Base-by-base conservation (phyloP, 2,329 filamentous ascomycete species). In the Monosporascus sp. region DNA sequence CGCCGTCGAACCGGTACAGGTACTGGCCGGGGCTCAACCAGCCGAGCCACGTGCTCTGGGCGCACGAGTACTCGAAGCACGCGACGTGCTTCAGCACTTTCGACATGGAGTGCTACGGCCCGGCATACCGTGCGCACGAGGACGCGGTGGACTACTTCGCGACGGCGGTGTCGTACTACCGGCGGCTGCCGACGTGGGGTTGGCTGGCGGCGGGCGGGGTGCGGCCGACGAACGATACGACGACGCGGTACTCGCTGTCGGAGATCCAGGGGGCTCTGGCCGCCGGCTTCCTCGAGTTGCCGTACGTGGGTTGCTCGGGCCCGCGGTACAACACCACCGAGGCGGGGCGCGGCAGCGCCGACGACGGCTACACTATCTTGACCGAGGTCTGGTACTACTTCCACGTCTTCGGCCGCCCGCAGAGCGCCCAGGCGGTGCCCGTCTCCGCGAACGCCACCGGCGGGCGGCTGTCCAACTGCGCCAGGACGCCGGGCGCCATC, bases 311-410 rank as follows among this genome's bases (percentile, higher is more conserved):
- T 5, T 88, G 84, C 71, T 72, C 74, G 0, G 85, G 84, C 0
- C 79, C 82, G 8, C 65, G 74, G 22, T 87, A 77, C 67, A 87
- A 87, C 64, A 72, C 77, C 58, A 87, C 84, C 16, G 74, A 65
- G 20, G 80, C 77, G 7, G 84, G 85, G 2, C 74, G 69, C 55
- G 78, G 78, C 20, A 78, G 75, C 2, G 61, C 63, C 2, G 84
- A 87, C 60, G 77, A 72, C 52, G 84, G 85, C 2, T 70, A 71
- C 57, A 87, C 82, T 1, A 72, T 78, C 35, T 59, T 88, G 48
- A 77, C 66, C 54, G 85, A 88, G 74, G 74, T 85, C 14, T 88
- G 84, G 83, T 88, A 87, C 63, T 87, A 86, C 62, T 76, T 80
- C 66, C 78, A 86, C 66, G 79, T 81, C 50, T 76, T 74, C 52